Base-by-base conservation (phyloP, 2,329 filamentous ascomycete species). In the Blumeria graminis region DNA sequence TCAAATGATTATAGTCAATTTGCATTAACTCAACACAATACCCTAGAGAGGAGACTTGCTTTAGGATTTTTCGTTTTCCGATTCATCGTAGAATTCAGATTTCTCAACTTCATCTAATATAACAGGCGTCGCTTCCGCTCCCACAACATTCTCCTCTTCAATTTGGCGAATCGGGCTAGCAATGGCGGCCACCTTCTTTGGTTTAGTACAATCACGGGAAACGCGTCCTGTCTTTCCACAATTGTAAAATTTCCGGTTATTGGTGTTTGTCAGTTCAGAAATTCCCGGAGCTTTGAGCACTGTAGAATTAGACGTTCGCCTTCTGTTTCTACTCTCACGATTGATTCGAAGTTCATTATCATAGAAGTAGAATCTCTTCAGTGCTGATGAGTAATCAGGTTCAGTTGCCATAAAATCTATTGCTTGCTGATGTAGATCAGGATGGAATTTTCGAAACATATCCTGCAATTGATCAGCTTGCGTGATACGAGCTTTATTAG, bases 1-100 rank as follows among this genome's bases (percentile, higher is more conserved):
- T 41, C 38, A 41, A 41, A 41, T 5, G 5, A 41, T 41, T 41
- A 41, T 41, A 5, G 38, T 41, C 38, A 41, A 41, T 41, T 41
- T 41, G 45, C 14, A 48, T 9, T 48, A 48, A 48, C 50, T 35
- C 28, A 53, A 36, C 32, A 36, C 14, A 16, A 53, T 36, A 36
- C 50, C 32, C 50, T 35, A 36, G 50, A 53, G 50, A 35, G 33
- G 50, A 53, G 50, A 53, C 32, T 53, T 53, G 10, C 50, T 53
- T 32, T 36, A 53, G 50, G 33, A 11, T 35, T 53, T 8, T 34
- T 53, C 14, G 50, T 53, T 53, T 36, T 53, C 32, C 50, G 32
- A 53, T 9, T 51, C 28, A 32, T 14, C 28, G 14, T 33, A 11
- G 10, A 13, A 22, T n/a, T 11, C 11, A 28, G 11, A 11, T 11